A percentile compares a stretch with the other conserved stretches of the same genome.
These are phyloP conservation scores for Asterochloris sp. DNA, from an alignment of 139 green algal species.

Conservation along the genomic window DNA sequence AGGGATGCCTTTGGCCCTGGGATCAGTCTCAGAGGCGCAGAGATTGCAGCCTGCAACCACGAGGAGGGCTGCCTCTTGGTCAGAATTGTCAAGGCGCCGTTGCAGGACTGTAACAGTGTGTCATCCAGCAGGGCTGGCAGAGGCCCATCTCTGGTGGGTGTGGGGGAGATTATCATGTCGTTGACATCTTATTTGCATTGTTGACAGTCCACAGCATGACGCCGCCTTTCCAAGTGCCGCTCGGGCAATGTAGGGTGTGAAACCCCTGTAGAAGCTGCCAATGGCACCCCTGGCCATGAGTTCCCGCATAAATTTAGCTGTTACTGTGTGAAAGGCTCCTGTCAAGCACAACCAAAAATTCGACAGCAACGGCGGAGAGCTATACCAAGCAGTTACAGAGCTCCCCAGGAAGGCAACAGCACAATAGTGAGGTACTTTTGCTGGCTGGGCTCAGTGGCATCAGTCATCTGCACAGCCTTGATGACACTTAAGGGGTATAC, in stretches of 20 bases:
- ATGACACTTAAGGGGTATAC: conserved; percentile 92
- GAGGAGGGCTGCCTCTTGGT: too few relatives aligned
- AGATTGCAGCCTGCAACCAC: too few relatives aligned
- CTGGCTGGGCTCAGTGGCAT: conserved; percentile 64
- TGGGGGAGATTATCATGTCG: background rate
- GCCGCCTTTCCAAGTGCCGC: conserved; percentile 82
- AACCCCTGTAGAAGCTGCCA: conserved; percentile 84
- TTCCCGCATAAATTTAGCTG: conserved; percentile 23
- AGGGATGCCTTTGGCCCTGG: background rate
- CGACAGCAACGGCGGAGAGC: background rate
- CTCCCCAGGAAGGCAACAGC: conserved; percentile 38
- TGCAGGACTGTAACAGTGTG: too few relatives aligned
- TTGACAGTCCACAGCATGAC: conserved; percentile 91
- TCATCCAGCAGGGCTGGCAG: too few relatives aligned
- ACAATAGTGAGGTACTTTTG: conserved; percentile 71
- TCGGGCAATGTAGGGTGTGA: conserved; percentile 87
- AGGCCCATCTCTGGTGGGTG: too few relatives aligned
- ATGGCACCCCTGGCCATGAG: conserved; percentile 81
- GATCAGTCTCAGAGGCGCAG: background rate
- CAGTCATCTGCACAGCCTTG: conserved; percentile 86
- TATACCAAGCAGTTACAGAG: background rate
- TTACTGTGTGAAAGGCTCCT: background rate
- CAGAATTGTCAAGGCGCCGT: too few relatives aligned
- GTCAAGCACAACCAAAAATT: background rate
- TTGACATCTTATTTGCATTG: conserved; percentile 38